Percentiles rank a stretch among this genome's conserved stretches.
Conservation (phyloP, 768 basidiomycete genomes). For the Cystofilobasidium macerans region DNA sequence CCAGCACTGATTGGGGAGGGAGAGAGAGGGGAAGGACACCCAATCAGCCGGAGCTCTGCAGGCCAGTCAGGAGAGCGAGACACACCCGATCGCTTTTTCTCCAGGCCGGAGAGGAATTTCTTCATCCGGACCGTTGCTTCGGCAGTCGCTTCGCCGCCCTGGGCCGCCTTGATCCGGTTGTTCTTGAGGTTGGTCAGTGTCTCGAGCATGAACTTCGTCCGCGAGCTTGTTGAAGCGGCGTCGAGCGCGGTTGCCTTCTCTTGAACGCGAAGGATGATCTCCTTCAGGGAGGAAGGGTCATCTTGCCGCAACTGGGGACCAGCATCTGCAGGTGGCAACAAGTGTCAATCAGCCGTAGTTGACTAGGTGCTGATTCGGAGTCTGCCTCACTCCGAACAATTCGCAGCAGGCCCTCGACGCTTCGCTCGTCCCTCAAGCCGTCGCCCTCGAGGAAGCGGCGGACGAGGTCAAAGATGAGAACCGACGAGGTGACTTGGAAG, state of each 20-base stretch:
- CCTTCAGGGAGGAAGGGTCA: constrained; percentile 82
- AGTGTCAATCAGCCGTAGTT: no score
- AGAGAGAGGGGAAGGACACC: background rate
- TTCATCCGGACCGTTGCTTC: constrained; percentile 78
- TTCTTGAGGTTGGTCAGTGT: constrained; percentile 84
- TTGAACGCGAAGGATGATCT: constrained; percentile 76
- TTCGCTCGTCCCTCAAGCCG: constrained; percentile 40
- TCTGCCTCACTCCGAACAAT: constrained; percentile 47
- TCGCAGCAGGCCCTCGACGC: constrained; percentile 74
- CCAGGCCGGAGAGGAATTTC: constrained; percentile 65
- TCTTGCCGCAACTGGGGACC: constrained; percentile 83
- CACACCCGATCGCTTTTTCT: constrained; percentile 60
- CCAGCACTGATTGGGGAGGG: constrained; percentile 47
- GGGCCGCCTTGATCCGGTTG: constrained; percentile 58
- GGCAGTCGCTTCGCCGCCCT: constrained; percentile 52
- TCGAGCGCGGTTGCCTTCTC: constrained; percentile 51
- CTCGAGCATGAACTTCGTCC: constrained; percentile 91
- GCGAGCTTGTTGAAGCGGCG: constrained; percentile 50
- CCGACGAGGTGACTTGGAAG: constrained; percentile 80
- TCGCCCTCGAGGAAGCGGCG: constrained; percentile 55
- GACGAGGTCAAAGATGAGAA: constrained; percentile 83
- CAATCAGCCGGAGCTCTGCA: background rate
- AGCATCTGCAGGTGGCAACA: constrained; percentile 49
- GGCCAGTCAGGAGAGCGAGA: no score
- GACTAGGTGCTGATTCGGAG: no score